Base-by-base conservation (phyloP, 768 basidiomycete species). In the Clavulina sp. region DNA sequence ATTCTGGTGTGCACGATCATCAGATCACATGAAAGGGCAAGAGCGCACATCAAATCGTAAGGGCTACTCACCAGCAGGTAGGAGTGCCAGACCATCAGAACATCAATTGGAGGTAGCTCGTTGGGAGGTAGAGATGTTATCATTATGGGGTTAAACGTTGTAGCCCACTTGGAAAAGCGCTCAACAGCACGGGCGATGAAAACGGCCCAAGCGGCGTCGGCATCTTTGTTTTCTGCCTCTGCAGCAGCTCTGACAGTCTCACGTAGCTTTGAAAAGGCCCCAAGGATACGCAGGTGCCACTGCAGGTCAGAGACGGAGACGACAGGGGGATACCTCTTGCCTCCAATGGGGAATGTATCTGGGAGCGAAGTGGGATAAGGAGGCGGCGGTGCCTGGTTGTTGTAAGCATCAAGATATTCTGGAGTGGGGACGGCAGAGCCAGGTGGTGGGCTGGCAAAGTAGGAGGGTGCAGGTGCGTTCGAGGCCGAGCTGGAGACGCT, bases 241-340 rank as follows among this genome's bases (percentile, higher is more conserved):
- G n/a, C n/a, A n/a, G n/a, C n/a, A n/a, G n/a, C n/a, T n/a, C 24
- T 13, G 24, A 54, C 41, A 26, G 53, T 51, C 9, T 59, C 52
- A 4, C 24, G 50, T 1, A 59, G 48, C 0, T 26, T 5, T 21
- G 55, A 44, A 40, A 61, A 61, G 3, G 59, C 60, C 3, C 49
- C 54, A n/a, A 61, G 59, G n/a, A 61, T 31, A 4, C 31, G 4
- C 5, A 61, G 58, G 47, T 61, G 60, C 0, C 30, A 29, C 29
- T 58, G 47, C 36, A 60, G 32, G 2, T 54, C 38, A 0, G 21
- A 5, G 3, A 47, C 24, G 28, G 13, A 7, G 4, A 58, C 57
- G 16, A 58, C 40, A 9, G 52, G 38, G 6, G 31, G 40, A 5
- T 46, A 40, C 13, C 54, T 36, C 4, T 52, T 43, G 32, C 33